phyloP scores from a whole-genome alignment of 352 stramenopile genomes.

The Pythium coloratum region DNA sequence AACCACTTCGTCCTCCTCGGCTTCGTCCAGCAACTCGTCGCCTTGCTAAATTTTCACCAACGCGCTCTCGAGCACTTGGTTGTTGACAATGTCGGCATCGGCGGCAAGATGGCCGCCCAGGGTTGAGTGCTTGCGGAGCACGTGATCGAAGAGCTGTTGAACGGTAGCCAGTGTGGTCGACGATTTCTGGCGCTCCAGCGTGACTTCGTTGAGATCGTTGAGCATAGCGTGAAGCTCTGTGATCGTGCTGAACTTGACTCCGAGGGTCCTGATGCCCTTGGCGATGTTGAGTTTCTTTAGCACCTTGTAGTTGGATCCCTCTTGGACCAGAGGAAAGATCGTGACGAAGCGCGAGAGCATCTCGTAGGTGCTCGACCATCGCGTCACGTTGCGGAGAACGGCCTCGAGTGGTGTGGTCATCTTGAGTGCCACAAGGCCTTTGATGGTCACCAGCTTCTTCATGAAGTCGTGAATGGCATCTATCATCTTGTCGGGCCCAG shows the following conservation, averaged over 20 bases:
- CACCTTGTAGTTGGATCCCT: no score
- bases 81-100: no score
- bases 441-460: conserved; percentile 5
- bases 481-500: not conserved
- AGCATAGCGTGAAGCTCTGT: not conserved
- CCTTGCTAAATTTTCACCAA: not conserved
- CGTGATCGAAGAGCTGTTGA: no score
- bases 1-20: not conserved
- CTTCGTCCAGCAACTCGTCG: not conserved
- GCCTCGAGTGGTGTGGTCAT: conserved; percentile 13
- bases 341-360: no score
- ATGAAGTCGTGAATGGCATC: conserved; percentile 12
- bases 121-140: no score
- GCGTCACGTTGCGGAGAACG: conserved; percentile 20
- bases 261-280: no score
- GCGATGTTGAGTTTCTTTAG: no score
- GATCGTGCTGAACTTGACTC: no score
- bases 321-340: no score
- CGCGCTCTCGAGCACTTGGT: not conserved
- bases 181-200: not conserved
- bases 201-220: not conserved
- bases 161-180: no score
- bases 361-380: conserved; percentile 21
- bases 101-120: no score
- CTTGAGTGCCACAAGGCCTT: conserved; percentile 1